Conservation (phyloP, 1,284 basidiomycete genomes). For the Marasmius fiardii region DNA sequence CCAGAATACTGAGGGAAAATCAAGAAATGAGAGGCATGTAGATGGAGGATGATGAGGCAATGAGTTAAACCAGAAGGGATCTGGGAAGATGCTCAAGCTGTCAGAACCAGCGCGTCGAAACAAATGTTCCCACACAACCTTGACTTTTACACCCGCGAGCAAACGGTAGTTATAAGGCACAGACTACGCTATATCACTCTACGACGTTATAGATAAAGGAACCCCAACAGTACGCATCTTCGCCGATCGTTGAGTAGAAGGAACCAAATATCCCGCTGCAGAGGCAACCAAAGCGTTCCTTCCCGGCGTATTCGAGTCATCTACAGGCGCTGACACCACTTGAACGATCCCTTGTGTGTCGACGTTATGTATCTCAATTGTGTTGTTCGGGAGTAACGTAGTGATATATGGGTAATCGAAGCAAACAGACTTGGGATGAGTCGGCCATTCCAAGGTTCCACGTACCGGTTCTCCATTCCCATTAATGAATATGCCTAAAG, state of each 20-base stretch:
- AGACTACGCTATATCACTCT: background rate
- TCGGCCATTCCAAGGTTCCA: slow-evolving; percentile 83
- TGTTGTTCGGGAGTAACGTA: slow-evolving; percentile 74
- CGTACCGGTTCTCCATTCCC: slow-evolving; percentile 84
- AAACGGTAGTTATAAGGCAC: background rate
- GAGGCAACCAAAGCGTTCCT: slow-evolving; percentile 43
- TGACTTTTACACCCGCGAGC: too few relatives aligned
- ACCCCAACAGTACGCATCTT: slow-evolving; percentile 48
- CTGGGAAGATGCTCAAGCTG: too few relatives aligned
- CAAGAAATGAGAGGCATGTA: too few relatives aligned
- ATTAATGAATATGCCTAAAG: slow-evolving; percentile 83
- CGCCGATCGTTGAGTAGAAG: slow-evolving; percentile 53
- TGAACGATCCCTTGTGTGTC: slow-evolving; percentile 76
- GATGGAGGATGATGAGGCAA: too few relatives aligned
- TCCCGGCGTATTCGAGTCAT: slow-evolving; percentile 18
- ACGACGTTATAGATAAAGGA: slow-evolving; percentile 21
- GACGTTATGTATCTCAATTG: slow-evolving; percentile 79
- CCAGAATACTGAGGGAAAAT: background rate
- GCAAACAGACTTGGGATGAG: slow-evolving; percentile 74
- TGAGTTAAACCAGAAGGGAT: too few relatives aligned
- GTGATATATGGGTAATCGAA: slow-evolving; percentile 81
- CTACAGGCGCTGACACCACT: slow-evolving; percentile 52
- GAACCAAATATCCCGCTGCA: slow-evolving; percentile 55
- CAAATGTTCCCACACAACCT: too few relatives aligned
- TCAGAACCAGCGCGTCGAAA: too few relatives aligned